Base-by-base conservation (phyloP, 495 filamentous ascomycete species). In the Endocarpon pusillum region DNA sequence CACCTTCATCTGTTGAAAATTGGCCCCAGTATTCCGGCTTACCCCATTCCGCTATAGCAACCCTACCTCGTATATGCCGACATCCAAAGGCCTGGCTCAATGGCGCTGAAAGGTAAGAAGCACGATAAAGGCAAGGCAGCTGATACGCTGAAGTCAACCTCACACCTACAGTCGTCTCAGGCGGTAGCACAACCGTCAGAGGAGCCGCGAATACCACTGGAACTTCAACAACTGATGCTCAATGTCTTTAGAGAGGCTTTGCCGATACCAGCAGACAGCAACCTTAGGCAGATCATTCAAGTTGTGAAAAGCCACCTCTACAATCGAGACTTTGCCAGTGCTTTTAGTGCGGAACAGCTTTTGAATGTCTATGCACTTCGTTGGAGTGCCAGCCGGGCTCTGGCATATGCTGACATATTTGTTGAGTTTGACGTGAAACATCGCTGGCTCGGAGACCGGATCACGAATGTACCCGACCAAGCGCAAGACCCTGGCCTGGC, bases 281-380 rank as follows among this genome's bases (percentile, higher is more conserved):
- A 66, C 19, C 62, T 70, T 7, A 55, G 63, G 18, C 38, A 60
- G 12, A 54, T 68, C 2, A 61, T 94, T 4, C 89, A 94, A 48
- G 64, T 68, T 14, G 67, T 96, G 17, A 97, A 96, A 48, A 55
- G 67, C 4, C 78, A 85, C 37, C 62, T 96, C 1, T 94, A 76
- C 48, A 73, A 81, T 42, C 67, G 89, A 15, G 79, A 94, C 46
- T 96, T 93, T 52, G 58, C 64, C 19, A 56, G 57, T 4, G 87
- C 87, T 0, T 97, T 97, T 52, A 78, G 73, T 1, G 49, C 52
- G 20, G 58, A 71, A 23, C 71, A 74, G 28, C 59, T 73, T 24
- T 60, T 91, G 14, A 62, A 74, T 25, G 83, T 78, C 3, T 97
- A 97, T 58, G 79, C 81, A 3, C 64, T 80, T 38, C 61, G 89